Conservation (phyloP, 805 yeast genomes). For the Wickerhamiella vanderwaltii region DNA sequence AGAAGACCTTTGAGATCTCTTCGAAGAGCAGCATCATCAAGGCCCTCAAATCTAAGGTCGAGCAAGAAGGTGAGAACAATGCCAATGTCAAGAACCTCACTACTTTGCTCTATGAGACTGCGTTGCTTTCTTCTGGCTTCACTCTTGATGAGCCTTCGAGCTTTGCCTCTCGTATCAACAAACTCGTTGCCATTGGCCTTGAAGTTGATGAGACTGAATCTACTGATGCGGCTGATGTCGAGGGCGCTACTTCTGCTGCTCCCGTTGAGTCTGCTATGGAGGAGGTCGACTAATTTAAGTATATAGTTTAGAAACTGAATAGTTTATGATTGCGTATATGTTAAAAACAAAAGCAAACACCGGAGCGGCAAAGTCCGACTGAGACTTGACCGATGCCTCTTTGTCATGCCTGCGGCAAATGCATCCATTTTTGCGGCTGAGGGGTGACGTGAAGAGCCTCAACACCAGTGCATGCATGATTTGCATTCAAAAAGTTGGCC, state of each 20-base stretch:
- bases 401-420: too few species aligned
- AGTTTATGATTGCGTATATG: neutral
- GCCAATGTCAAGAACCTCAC: constrained; percentile 97
- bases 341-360: too few species aligned
- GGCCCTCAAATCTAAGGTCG: constrained; percentile 95
- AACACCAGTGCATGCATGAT: too few species aligned
- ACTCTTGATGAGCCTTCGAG: constrained; percentile 96
- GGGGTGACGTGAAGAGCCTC: too few species aligned
- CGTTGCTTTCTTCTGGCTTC: constrained; percentile 97
- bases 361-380: too few species aligned
- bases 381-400: too few species aligned
- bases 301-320: constrained; percentile 2
- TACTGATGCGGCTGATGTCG: constrained; percentile 31
- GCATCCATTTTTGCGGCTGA: too few species aligned
- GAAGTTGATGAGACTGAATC: constrained; percentile 83
- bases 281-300: constrained; percentile 73
- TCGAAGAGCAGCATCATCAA: constrained; percentile 91
- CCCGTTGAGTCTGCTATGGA: constrained; percentile 58
- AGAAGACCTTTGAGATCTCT: constrained; percentile 97
- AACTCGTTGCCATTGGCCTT: constrained; percentile 94
- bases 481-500: too few species aligned
- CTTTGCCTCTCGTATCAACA: constrained; percentile 95
- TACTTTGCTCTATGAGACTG: constrained; percentile 92
- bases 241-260: constrained; percentile 41
- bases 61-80: constrained; percentile 94